Evolutionary conservation across 345 rosid species (phyloP), one percentile per base, ranked within the genome.

Genomic region (Geranium brycei): DNA sequence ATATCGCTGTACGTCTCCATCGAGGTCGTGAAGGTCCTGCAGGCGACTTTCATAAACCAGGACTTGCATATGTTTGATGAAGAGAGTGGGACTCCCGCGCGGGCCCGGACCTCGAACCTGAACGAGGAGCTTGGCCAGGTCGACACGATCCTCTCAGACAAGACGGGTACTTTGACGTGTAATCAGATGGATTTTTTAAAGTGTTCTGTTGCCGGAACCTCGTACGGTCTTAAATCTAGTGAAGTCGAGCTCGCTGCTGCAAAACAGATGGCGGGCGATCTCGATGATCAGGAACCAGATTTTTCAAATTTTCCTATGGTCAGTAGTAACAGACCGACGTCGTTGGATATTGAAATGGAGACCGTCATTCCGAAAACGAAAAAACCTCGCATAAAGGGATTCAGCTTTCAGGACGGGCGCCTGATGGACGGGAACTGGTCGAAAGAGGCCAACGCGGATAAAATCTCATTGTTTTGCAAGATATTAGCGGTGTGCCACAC

Each of bases 61-160:
- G 99, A 95, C 76, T 66, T 81, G 23, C 78, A 79, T 1, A 91
- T 95, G 99, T 95, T 82, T 67, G 95, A 91, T 69, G 92, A 88
- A 68, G 96, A 85, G 71, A 81, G 89, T 31, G 96, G 97, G 17
- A 87, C 80, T 35, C 82, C 92, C 66, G 91, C 96, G 23, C 80
- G 72, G 59, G 99, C 99, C 17, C 80, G 99, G 47, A 95, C 99
- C 23, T 95, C 99, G 57, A 95, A 95, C 77, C 80, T 95, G 62
- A 95, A 95, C 17, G 99, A 95, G 76, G 99, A 95, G 81, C 79
- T 95, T 78, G 99, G 99, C 62, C 97, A 88, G 75, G 96, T 95
- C 31, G 97, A 88, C 69, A 95, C 97, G 0, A 91, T 95, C 67
- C 95, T 95, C 19, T 95, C 99, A 47, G 99, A 95, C 65, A 95